Percentiles rank a stretch among this genome's conserved stretches.
These are phyloP conservation scores for Eucalyptus curtisii DNA, from an alignment of 345 rosid genomes.

Conservation along the genomic window DNA sequence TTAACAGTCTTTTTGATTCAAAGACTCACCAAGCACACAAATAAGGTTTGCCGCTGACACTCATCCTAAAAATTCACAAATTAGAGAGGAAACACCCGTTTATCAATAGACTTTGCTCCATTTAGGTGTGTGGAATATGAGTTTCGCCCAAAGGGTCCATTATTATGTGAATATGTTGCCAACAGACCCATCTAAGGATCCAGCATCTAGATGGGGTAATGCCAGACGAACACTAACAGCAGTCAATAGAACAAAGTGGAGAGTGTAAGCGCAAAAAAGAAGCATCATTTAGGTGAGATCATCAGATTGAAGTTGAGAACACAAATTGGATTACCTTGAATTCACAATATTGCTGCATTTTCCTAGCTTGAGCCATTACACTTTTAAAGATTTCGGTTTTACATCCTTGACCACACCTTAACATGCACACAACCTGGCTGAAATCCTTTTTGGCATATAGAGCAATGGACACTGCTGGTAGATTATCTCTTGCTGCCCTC, in stretches of 20 bases:
- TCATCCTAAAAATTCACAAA: slow-evolving; percentile 32
- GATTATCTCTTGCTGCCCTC: slow-evolving; percentile 83
- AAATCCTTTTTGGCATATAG: slow-evolving; percentile 92
- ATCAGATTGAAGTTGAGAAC: neutral
- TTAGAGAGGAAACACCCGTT: too few species aligned
- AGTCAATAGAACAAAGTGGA: neutral
- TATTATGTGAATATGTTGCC: neutral
- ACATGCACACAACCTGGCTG: slow-evolving; percentile 85
- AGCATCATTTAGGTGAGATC: neutral
- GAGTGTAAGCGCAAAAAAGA: neutral
- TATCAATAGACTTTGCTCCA: neutral
- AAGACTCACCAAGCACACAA: slow-evolving; percentile 64
- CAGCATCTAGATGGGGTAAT: neutral
- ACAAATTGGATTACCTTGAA: slow-evolving; percentile 36
- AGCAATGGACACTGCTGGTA: slow-evolving; percentile 54
- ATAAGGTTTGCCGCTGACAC: slow-evolving; percentile 66
- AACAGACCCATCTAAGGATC: neutral
- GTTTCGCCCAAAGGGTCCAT: neutral
- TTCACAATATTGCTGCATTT: slow-evolving; percentile 86
- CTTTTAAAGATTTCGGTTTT: slow-evolving; percentile 59
- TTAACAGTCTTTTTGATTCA: slow-evolving; percentile 50
- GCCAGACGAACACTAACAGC: neutral
- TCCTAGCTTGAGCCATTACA: slow-evolving; percentile 80
- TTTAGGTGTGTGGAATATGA: neutral
- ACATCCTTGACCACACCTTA: slow-evolving; percentile 59